Conservation (phyloP, 139 green algal genomes). For the Chlamydomonas sp. region DNA sequence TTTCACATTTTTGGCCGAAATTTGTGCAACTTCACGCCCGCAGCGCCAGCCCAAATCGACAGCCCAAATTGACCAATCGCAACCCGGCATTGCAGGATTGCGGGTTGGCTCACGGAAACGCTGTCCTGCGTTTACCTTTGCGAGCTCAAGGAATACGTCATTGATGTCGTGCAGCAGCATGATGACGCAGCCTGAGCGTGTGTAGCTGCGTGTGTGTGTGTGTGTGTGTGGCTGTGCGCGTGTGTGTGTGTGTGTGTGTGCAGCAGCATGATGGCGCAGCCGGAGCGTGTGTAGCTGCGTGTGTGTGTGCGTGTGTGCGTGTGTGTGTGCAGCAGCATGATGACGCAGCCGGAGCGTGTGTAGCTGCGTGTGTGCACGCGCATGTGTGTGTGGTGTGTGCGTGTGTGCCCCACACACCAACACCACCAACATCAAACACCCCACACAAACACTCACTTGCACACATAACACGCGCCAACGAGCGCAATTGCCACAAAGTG, state of each 20-base stretch:
- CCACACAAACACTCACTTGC: constrained; percentile 24
- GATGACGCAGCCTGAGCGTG: constrained; percentile 60
- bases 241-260: no score
- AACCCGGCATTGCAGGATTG: no score
- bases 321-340: background rate
- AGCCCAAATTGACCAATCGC: no score
- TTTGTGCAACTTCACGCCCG: no score
- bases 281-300: background rate
- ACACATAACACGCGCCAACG: constrained; percentile 24
- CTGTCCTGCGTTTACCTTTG: no score
- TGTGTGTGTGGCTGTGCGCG: background rate
- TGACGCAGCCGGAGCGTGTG: background rate
- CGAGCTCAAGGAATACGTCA: constrained; percentile 23
- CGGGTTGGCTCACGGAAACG: no score
- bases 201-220: constrained; percentile 41
- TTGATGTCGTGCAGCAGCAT: constrained; percentile 74
- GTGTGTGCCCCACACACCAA: no score
- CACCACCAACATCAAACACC: background rate
- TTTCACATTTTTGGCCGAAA: no score
- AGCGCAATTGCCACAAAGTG: constrained; percentile 48
- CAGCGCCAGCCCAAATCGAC: no score
- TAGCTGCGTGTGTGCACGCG: background rate
- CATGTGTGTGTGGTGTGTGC: background rate
- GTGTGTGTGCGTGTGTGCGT: background rate
- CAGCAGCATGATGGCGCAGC: constrained; percentile 5